A percentile compares a stretch with the other conserved stretches of the same genome.
Conservation (phyloP, 306 rosid species). For the Nissolia schottii region DNA sequence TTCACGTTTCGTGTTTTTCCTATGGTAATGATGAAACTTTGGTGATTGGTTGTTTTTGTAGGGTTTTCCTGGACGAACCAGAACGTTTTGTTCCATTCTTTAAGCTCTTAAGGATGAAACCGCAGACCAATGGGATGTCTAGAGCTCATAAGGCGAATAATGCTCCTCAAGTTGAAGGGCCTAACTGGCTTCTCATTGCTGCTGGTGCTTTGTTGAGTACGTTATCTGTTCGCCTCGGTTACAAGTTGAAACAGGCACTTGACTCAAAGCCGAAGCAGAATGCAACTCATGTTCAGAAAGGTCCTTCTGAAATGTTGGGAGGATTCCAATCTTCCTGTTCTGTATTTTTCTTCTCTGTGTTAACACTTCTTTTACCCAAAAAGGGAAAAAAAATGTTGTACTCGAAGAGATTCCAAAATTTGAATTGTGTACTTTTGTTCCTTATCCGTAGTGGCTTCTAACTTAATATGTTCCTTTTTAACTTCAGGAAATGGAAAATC, state of each 20-base stretch:
- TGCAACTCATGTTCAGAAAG: conserved; percentile 35
- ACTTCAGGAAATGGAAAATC: conserved; percentile 60
- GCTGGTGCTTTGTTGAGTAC: conserved; percentile 90
- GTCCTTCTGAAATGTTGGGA: conserved; percentile 7
- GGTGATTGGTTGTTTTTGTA: conserved; percentile 30
- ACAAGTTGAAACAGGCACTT: conserved; percentile 79
- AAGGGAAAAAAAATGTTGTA: not conserved
- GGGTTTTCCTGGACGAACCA: conserved; percentile 42
- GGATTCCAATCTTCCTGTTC: not conserved
- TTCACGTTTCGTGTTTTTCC: not conserved
- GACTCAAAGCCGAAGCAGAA: conserved; percentile 63
- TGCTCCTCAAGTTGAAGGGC: conserved; percentile 51
- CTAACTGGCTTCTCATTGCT: conserved; percentile 85
- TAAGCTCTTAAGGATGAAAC: conserved; percentile 62
- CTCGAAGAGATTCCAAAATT: conserved; percentile 5
- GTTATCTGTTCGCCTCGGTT: conserved; percentile 76
- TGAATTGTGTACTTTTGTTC: not conserved
- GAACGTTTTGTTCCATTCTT: conserved; percentile 18
- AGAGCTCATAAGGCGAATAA: conserved; percentile 51
- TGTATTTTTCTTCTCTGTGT: not conserved
- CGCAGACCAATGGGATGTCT: conserved; percentile 46
- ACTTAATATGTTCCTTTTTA: not conserved
- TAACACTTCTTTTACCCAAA: not conserved
- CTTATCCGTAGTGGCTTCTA: conserved; percentile 15
- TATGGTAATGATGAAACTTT: not conserved